These are phyloP conservation scores for Sapria himalayana DNA, from an alignment of 345 rosid genomes.

Conservation along the genomic window DNA sequence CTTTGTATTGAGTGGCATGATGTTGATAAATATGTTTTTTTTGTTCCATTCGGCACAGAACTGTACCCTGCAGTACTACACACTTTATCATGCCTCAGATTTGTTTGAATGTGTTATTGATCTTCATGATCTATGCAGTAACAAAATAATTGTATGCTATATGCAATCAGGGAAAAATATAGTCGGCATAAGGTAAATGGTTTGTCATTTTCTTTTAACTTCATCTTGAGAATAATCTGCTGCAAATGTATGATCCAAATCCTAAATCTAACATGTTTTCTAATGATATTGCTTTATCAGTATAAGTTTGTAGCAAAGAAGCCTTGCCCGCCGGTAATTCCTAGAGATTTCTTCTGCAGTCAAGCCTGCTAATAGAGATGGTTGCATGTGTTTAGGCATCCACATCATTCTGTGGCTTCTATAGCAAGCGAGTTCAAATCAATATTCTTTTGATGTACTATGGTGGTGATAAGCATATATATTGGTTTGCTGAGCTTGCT, in stretches of 20 bases:
- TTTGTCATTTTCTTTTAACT: background rate
- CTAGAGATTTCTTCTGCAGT: slow-evolving; percentile 10
- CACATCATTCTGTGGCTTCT: too few relatives aligned
- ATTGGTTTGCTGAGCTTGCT: too few relatives aligned
- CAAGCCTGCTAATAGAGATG: slow-evolving; percentile 4
- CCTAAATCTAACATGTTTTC: background rate
- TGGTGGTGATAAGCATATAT: too few relatives aligned
- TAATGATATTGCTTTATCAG: slow-evolving; percentile 2
- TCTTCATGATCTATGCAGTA: slow-evolving; percentile 10
- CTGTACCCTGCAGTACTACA: slow-evolving; percentile 11
- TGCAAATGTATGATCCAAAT: background rate
- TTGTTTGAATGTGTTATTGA: slow-evolving; percentile 12
- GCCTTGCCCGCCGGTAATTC: slow-evolving; percentile 9
- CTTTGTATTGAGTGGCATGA: background rate
- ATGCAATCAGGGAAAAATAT: slow-evolving; percentile 16
- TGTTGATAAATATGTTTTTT: background rate
- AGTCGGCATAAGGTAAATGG: slow-evolving; percentile 14
- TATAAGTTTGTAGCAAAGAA: slow-evolving; percentile 14
- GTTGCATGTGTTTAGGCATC: too few relatives aligned
- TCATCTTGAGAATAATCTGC: background rate
- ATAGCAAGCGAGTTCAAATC: too few relatives aligned
- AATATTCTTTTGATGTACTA: too few relatives aligned
- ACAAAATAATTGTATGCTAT: slow-evolving; percentile 7
- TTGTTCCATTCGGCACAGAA: slow-evolving; percentile 7
- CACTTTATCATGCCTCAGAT: slow-evolving; percentile 12